These are phyloP conservation scores for Wickerhamomyces queroliae DNA, from an alignment of 805 yeast species.

Conservation along the genomic window DNA sequence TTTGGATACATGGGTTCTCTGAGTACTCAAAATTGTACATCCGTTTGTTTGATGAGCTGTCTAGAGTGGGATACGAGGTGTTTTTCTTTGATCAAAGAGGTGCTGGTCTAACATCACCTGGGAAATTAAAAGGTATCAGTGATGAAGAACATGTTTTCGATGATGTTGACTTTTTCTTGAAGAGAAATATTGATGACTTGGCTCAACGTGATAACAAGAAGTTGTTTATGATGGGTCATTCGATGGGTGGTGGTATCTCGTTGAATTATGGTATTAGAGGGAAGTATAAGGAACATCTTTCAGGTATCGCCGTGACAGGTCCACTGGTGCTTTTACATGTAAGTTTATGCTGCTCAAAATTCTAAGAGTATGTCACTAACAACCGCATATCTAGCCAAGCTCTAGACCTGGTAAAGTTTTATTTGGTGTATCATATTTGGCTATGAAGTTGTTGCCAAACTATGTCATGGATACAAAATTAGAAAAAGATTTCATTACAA, in stretches of 20 bases:
- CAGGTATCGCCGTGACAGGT: conserved; percentile 45
- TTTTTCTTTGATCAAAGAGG: conserved; percentile 76
- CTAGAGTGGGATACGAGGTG: conserved; percentile 51
- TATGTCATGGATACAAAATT: conserved; percentile 50
- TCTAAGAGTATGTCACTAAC: background rate
- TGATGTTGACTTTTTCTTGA: conserved; percentile 55
- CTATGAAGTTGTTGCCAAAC: conserved; percentile 38
- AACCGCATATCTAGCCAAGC: conserved; percentile 29
- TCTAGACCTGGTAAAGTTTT: conserved; percentile 47
- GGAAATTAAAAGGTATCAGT: conserved; percentile 47
- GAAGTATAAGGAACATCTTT: conserved; percentile 36
- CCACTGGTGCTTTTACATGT: conserved; percentile 53
- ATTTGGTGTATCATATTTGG: conserved; percentile 35
- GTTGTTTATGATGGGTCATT: conserved; percentile 57
- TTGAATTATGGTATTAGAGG: conserved; percentile 60
- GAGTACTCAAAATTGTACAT: conserved; percentile 48
- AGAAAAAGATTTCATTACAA: conserved; percentile 47
- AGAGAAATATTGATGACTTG: conserved; percentile 33
- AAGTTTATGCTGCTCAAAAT: background rate
- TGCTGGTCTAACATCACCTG: conserved; percentile 59
- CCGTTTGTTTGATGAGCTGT: conserved; percentile 47
- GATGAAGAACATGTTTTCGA: conserved; percentile 49
- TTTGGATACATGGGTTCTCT: conserved; percentile 69
- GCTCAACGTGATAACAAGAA: conserved; percentile 24
- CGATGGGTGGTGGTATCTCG: conserved; percentile 78